These are phyloP conservation scores for Trifolium fragiferum DNA, from an alignment of 306 rosid species.

Conservation along the genomic window DNA sequence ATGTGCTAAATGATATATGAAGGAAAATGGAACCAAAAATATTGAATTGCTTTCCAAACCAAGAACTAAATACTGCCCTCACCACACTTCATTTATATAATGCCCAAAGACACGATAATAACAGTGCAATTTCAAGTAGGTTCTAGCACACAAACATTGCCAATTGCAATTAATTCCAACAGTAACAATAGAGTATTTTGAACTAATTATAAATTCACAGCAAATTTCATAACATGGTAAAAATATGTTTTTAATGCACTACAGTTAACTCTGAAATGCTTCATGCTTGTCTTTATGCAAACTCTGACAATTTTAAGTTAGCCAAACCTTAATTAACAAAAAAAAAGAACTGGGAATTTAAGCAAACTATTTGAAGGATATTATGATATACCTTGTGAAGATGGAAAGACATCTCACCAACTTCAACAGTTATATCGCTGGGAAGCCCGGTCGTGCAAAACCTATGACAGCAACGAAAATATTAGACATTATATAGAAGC, in stretches of 20 bases:
- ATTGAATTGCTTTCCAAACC: background rate
- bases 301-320: slow-evolving; percentile 6
- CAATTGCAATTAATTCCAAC: slow-evolving; percentile 10
- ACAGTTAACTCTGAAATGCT: background rate
- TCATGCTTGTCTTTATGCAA: slow-evolving; percentile 16
- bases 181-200: slow-evolving; percentile 7
- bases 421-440: slow-evolving; percentile 90
- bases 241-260: slow-evolving; percentile 8
- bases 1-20: slow-evolving; percentile 26
- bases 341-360: background rate
- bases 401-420: slow-evolving; percentile 95
- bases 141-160: background rate
- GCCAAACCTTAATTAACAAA: background rate
- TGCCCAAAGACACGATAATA: background rate
- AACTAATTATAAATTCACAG: background rate
- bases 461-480: slow-evolving; percentile 53
- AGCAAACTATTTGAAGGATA: slow-evolving; percentile 20
- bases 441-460: slow-evolving; percentile 98
- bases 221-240: slow-evolving; percentile 13
- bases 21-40: slow-evolving; percentile 31
- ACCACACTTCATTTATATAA: slow-evolving; percentile 9
- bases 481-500: background rate
- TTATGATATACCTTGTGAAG: slow-evolving; percentile 82
- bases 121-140: slow-evolving; percentile 11
- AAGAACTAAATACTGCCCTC: background rate